Percentiles rank a stretch among this genome's conserved stretches.
Conservation (phyloP, 1,284 basidiomycete genomes). For the Puccinia coronata region DNA sequence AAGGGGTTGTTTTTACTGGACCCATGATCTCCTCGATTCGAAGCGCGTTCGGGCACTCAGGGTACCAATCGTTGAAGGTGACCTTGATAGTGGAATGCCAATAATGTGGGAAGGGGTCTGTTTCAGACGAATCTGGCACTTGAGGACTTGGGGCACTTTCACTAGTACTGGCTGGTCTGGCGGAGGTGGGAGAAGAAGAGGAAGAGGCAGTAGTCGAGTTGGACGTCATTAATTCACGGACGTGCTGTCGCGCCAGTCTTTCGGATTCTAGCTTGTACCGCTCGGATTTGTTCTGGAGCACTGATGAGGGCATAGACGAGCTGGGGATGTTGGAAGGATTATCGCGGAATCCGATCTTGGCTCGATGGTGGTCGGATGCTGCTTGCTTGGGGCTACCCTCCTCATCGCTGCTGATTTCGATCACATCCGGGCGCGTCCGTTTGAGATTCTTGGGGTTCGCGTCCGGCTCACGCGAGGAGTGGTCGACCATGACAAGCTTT, state of each 20-base stretch:
- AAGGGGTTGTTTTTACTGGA: slow-evolving; percentile 26
- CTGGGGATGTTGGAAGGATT: neutral
- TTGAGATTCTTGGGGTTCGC: neutral
- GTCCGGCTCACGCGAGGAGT: neutral
- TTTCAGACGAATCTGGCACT: neutral
- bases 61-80: slow-evolving; percentile 32
- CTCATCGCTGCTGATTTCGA: slow-evolving; percentile 43
- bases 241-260: slow-evolving; percentile 30
- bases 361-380: slow-evolving; percentile 19
- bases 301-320: neutral
- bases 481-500: slow-evolving; percentile 12
- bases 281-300: slow-evolving; percentile 15
- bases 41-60: slow-evolving; percentile 22
- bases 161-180: neutral
- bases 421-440: slow-evolving; percentile 4
- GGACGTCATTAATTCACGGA: slow-evolving; percentile 13
- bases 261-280: slow-evolving; percentile 23
- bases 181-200: neutral
- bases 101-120: slow-evolving; percentile 17
- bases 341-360: slow-evolving; percentile 14
- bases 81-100: slow-evolving; percentile 33
- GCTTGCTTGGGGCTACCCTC: neutral
- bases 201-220: neutral
- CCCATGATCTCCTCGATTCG: slow-evolving; percentile 39
- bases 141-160: neutral